A percentile compares a stretch with the other conserved stretches of the same genome.
Evolutionary conservation across 768 basidiomycete species (phyloP).

Genomic region (Lactarius psammicola): DNA sequence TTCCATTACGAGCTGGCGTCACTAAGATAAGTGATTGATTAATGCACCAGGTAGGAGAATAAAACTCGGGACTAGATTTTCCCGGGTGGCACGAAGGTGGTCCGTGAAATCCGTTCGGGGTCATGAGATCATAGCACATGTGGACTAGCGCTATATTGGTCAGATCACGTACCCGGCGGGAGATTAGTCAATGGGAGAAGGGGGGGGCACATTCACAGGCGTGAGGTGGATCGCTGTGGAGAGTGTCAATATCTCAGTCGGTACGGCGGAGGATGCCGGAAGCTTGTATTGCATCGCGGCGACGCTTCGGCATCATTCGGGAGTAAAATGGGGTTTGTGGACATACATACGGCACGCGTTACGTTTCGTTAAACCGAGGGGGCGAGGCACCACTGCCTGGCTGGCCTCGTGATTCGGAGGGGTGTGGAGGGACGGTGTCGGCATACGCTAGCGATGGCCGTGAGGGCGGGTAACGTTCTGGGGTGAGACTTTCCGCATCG

Average conservation of each 20-base stretch:
- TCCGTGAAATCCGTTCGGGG: not conserved
- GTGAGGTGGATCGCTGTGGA: no score
- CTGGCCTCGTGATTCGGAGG: constrained; percentile 5
- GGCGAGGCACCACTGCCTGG: not conserved
- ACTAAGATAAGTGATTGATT: not conserved
- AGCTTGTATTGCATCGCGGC: not conserved
- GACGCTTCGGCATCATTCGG: not conserved
- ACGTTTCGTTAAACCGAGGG: not conserved
- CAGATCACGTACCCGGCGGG: not conserved
- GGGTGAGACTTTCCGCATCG: not conserved
- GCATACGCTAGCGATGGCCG: not conserved
- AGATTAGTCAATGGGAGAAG: not conserved
- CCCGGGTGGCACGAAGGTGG: not conserved
- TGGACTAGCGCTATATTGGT: not conserved
- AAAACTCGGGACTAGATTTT: not conserved
- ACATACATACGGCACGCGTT: not conserved
- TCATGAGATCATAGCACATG: not conserved
- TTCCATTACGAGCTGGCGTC: not conserved
- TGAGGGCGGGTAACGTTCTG: constrained; percentile 3
- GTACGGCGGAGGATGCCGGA: not conserved
- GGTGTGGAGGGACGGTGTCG: no score
- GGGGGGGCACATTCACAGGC: not conserved
- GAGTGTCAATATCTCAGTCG: not conserved
- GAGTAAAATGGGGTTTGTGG: not conserved
- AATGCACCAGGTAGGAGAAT: not conserved